These are phyloP conservation scores for Moesziomyces aphidis DNA, from an alignment of 1,284 basidiomycete genomes.

Conservation along the genomic window DNA sequence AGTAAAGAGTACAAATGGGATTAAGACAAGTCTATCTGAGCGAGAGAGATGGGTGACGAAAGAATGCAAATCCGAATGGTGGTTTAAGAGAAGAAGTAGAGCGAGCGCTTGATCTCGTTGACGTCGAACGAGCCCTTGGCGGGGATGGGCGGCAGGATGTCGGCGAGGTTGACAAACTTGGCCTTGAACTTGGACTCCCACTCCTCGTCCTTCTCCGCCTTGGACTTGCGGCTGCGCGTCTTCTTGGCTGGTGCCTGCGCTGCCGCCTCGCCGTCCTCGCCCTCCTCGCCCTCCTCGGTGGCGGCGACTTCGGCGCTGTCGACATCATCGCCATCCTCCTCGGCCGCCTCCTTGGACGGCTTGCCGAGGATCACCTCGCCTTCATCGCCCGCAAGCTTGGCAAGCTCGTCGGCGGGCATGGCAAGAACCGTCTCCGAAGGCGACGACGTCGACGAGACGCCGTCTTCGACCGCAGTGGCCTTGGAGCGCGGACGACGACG, in stretches of 20 bases:
- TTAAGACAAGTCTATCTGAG: conserved; percentile 2
- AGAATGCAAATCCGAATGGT: background rate
- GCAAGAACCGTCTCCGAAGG: conserved; percentile 26
- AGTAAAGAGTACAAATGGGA: conserved; percentile 6
- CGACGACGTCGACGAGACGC: conserved; percentile 9
- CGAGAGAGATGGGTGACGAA: background rate
- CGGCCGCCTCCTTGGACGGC: conserved; percentile 10
- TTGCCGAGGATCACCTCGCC: conserved; percentile 29
- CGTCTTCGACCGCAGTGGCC: conserved; percentile 4
- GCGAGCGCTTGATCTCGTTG: conserved; percentile 74
- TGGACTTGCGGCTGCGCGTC: conserved; percentile 9
- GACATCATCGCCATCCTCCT: conserved; percentile 18
- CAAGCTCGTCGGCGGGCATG: conserved; percentile 37
- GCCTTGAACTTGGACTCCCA: conserved; percentile 49
- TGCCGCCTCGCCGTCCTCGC: conserved; percentile 9
- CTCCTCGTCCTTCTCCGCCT: conserved; percentile 24
- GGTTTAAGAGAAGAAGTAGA: conserved; percentile 64
- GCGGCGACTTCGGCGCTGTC: conserved; percentile 9
- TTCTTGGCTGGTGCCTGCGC: conserved; percentile 5
- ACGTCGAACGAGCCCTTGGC: conserved; percentile 90
- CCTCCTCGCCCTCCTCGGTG: conserved; percentile 22
- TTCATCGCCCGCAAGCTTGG: conserved; percentile 25
- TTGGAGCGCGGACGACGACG: conserved; percentile 9
- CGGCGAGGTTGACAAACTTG: conserved; percentile 79
- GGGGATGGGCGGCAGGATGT: conserved; percentile 85